Percentiles rank a stretch among this genome's conserved stretches.
phyloP scores from a whole-genome alignment of 75 land plant species.

The Azolla pinnata region DNA sequence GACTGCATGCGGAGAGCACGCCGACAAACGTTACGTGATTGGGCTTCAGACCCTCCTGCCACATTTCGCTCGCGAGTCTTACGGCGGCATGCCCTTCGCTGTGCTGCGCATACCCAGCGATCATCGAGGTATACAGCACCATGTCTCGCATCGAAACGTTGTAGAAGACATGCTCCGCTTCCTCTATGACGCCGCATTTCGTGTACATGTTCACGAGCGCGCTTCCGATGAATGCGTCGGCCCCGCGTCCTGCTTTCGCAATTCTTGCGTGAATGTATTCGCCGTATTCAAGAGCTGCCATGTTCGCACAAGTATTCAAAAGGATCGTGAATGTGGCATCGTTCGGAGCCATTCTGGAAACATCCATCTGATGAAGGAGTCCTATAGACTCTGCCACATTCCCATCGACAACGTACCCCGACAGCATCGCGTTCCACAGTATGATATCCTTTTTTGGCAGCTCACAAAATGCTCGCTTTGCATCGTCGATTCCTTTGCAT shows the following conservation, averaged over 20 bases:
- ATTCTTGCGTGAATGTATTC: slow-evolving; percentile 24
- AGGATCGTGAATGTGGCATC: slow-evolving; percentile 41
- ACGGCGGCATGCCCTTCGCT: slow-evolving; percentile 29
- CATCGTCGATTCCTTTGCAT: slow-evolving; percentile 10
- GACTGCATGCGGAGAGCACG: background rate
- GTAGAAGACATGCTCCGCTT: slow-evolving; percentile 28
- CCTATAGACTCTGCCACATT: slow-evolving; percentile 32
- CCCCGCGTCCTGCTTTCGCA: slow-evolving; percentile 18
- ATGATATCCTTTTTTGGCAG: slow-evolving; percentile 36
- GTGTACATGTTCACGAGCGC: slow-evolving; percentile 48
- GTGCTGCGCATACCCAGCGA: slow-evolving; percentile 44
- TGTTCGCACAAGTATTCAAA: slow-evolving; percentile 41
- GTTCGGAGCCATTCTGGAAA: slow-evolving; percentile 36
- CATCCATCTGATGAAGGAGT: slow-evolving; percentile 21
- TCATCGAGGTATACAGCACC: slow-evolving; percentile 49
- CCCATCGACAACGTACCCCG: slow-evolving; percentile 40
- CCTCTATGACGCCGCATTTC: slow-evolving; percentile 41
- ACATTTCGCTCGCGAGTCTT: slow-evolving; percentile 34
- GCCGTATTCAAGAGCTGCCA: slow-evolving; percentile 35
- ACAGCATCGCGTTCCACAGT: slow-evolving; percentile 60
- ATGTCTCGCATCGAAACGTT: slow-evolving; percentile 14
- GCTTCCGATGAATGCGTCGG: slow-evolving; percentile 32
- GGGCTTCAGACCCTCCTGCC: slow-evolving; percentile 22
- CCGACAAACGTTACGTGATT: slow-evolving; percentile 42
- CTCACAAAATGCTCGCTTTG: slow-evolving; percentile 1